Conservation (phyloP, 2,329 filamentous ascomycete species). For the Metarhizium rileyi region DNA sequence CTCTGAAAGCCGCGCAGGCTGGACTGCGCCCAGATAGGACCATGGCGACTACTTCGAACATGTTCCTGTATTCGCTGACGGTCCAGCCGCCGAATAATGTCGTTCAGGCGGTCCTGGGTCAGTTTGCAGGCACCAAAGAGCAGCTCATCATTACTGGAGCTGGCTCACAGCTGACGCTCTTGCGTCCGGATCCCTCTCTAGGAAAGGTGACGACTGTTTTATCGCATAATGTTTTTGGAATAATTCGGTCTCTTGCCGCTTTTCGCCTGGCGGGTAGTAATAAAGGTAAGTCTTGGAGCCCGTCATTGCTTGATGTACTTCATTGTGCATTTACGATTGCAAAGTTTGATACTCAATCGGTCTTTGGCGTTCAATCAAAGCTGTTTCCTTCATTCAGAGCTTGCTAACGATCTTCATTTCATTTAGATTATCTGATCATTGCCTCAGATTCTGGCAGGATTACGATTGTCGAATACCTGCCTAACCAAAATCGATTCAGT, state of each 20-base stretch:
- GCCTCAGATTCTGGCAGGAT: slow-evolving; percentile 94
- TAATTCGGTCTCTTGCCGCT: slow-evolving; percentile 78
- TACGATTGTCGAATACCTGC: slow-evolving; percentile 84
- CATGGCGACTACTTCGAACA: slow-evolving; percentile 97
- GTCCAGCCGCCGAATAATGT: slow-evolving; percentile 86
- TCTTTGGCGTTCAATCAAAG: not conserved
- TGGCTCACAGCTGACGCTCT: slow-evolving; percentile 78
- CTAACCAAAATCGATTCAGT: slow-evolving; percentile 76
- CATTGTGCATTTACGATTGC: slow-evolving; percentile 7
- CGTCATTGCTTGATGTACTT: not conserved
- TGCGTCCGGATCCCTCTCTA: slow-evolving; percentile 75
- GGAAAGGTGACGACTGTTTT: slow-evolving; percentile 80
- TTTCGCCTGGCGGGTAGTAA: slow-evolving; percentile 88
- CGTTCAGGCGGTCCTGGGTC: slow-evolving; percentile 83
- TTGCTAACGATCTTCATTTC: slow-evolving; percentile 17
- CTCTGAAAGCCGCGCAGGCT: slow-evolving; percentile 37
- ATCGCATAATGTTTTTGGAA: slow-evolving; percentile 92
- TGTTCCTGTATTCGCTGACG: slow-evolving; percentile 97
- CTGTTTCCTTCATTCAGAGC: slow-evolving; percentile 18
- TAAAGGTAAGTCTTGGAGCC: slow-evolving; percentile 66
- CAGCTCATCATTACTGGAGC: slow-evolving; percentile 95
- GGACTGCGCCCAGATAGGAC: slow-evolving; percentile 38
- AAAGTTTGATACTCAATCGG: slow-evolving; percentile 1
- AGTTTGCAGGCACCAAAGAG: slow-evolving; percentile 93
- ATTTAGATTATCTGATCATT: slow-evolving; percentile 88